These are phyloP conservation scores for Cardiospermum halicacabum DNA, from an alignment of 345 rosid species.

Conservation along the genomic window DNA sequence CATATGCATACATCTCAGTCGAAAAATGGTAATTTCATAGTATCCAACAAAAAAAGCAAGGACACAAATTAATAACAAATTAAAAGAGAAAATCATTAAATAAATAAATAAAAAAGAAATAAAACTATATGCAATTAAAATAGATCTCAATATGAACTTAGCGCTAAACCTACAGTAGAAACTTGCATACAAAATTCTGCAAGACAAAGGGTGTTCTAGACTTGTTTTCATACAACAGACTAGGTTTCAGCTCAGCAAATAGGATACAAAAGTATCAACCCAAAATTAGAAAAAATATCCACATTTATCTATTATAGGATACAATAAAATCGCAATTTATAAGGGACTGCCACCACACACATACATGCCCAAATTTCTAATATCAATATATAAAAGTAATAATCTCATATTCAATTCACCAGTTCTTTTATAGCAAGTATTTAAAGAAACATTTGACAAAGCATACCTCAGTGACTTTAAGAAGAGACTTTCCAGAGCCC, in stretches of 20 bases:
- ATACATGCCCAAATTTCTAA: background rate
- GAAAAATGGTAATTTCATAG: background rate
- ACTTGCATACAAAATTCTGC: background rate
- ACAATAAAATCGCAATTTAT: background rate
- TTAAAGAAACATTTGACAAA: slow-evolving; percentile 7
- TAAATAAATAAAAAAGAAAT: too few relatives aligned
- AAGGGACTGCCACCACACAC: background rate
- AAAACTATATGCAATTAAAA: too few relatives aligned
- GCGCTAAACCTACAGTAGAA: background rate
- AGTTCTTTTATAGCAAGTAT: background rate
- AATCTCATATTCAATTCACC: background rate
- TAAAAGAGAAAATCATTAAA: too few relatives aligned
- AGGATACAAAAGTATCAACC: background rate
- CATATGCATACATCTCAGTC: background rate
- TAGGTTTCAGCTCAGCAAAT: background rate
- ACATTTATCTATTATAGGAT: background rate
- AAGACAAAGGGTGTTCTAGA: background rate
- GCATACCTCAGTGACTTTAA: slow-evolving; percentile 94
- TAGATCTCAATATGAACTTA: too few relatives aligned
- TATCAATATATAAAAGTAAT: too few relatives aligned
- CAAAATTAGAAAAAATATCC: background rate
- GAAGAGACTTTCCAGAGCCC: slow-evolving; percentile 88
- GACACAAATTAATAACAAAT: too few relatives aligned
- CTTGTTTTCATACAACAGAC: background rate
- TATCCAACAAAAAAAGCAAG: background rate